phyloP scores from a whole-genome alignment of 2,329 filamentous ascomycete species.

The Neoarthrinium moseri region DNA sequence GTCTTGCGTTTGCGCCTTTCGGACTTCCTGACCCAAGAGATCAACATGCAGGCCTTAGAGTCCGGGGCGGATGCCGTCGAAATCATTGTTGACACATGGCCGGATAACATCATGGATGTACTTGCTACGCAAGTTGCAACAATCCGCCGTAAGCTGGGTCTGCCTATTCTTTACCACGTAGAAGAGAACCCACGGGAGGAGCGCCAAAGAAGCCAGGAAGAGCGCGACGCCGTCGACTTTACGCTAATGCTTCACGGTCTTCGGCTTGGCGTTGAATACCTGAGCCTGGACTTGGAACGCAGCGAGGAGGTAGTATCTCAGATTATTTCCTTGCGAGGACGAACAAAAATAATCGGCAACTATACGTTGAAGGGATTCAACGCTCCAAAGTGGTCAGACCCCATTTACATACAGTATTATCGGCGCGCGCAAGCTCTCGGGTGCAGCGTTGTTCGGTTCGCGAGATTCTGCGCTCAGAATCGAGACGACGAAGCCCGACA shows the following conservation, averaged over 20 bases:
- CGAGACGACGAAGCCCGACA: slow-evolving; percentile 48
- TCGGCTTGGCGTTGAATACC: slow-evolving; percentile 64
- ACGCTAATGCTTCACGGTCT: slow-evolving; percentile 62
- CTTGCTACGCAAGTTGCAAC: slow-evolving; percentile 56
- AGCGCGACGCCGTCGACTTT: slow-evolving; percentile 46
- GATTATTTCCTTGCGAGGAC: slow-evolving; percentile 51
- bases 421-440: slow-evolving; percentile 52
- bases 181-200: slow-evolving; percentile 48
- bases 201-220: slow-evolving; percentile 33
- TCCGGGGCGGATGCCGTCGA: slow-evolving; percentile 60
- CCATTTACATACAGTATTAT: slow-evolving; percentile 52
- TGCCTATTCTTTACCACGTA: slow-evolving; percentile 58
- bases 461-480: slow-evolving; percentile 56
- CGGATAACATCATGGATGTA: slow-evolving; percentile 43
- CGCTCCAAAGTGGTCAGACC: slow-evolving; percentile 53
- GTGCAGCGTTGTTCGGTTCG: slow-evolving; percentile 62
- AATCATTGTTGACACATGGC: slow-evolving; percentile 58
- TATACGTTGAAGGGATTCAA: slow-evolving; percentile 45
- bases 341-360: slow-evolving; percentile 61
- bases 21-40: slow-evolving; percentile 50
- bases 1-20: slow-evolving; percentile 62
- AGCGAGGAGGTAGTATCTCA: slow-evolving; percentile 46
- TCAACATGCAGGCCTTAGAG: slow-evolving; percentile 52
- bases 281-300: slow-evolving; percentile 62
- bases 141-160: slow-evolving; percentile 53